These are phyloP conservation scores for Pachysandra terminalis DNA, from an alignment of 164 flowering plant genomes.

Conservation along the genomic window DNA sequence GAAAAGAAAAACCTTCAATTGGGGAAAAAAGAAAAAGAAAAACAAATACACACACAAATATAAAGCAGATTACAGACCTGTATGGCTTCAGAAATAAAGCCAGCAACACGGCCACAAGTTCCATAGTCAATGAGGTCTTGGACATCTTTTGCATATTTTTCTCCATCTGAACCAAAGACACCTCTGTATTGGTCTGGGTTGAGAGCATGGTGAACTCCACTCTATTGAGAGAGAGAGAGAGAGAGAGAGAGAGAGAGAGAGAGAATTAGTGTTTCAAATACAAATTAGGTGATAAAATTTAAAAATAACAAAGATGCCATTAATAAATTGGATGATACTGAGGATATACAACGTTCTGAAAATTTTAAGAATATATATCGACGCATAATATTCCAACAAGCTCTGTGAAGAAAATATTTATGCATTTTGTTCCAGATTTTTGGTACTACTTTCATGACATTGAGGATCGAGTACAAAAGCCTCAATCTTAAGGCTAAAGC, in stretches of 20 bases:
- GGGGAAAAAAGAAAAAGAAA: neutral
- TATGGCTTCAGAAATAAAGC: slow-evolving; percentile 81
- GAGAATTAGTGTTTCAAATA: too few species aligned
- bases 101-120: slow-evolving; percentile 81
- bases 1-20: neutral
- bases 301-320: too few species aligned
- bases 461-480: too few species aligned
- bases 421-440: too few species aligned
- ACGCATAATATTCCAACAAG: too few species aligned
- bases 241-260: neutral
- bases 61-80: slow-evolving; percentile 43
- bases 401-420: too few species aligned
- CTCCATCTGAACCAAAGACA: slow-evolving; percentile 79
- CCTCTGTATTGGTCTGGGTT: slow-evolving; percentile 97
- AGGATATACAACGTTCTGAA: too few species aligned
- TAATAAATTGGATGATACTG: too few species aligned
- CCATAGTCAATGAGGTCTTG: slow-evolving; percentile 76
- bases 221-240: slow-evolving; percentile 30
- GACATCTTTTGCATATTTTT: slow-evolving; percentile 83
- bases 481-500: too few species aligned
- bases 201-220: slow-evolving; percentile 83
- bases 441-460: too few species aligned
- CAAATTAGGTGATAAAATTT: too few species aligned
- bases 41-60: neutral
- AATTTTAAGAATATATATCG: too few species aligned